Conservation (phyloP, 495 filamentous ascomycete genomes). For the Hypoxylon trugodes region DNA sequence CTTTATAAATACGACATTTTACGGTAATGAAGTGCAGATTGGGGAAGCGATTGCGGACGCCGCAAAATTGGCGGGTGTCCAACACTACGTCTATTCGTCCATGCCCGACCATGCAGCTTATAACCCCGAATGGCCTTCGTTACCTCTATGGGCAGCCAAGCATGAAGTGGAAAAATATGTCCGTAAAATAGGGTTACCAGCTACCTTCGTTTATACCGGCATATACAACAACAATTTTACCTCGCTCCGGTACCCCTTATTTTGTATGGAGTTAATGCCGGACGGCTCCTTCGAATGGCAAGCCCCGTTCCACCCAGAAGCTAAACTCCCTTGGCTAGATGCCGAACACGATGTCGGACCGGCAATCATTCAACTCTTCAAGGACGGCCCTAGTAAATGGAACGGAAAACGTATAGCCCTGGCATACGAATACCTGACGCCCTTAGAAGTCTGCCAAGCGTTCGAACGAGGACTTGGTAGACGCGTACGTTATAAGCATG, state of each 20-base stretch:
- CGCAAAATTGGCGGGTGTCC: constrained; percentile 82
- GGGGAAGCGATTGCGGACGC: constrained; percentile 88
- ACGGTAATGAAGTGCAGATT: constrained; percentile 91
- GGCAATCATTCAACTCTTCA: constrained; percentile 94
- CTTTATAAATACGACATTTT: constrained; percentile 98
- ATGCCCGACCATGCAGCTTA: constrained; percentile 95
- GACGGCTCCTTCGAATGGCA: constrained; percentile 93
- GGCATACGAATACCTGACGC: constrained; percentile 90
- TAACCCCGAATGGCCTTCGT: constrained; percentile 70
- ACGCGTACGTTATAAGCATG: constrained; percentile 77
- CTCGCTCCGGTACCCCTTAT: constrained; percentile 87
- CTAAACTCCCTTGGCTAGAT: constrained; percentile 93
- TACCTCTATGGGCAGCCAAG: constrained; percentile 93
- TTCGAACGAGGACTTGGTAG: constrained; percentile 82
- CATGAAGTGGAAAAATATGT: constrained; percentile 91
- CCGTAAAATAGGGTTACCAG: constrained; percentile 79
- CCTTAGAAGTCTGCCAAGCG: constrained; percentile 77
- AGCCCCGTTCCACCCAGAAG: constrained; percentile 90
- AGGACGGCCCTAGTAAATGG: constrained; percentile 90
- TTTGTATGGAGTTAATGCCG: constrained; percentile 85
- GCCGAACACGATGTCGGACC: constrained; percentile 97
- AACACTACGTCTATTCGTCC: constrained; percentile 93
- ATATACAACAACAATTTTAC: constrained; percentile 99
- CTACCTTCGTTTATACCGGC: constrained; percentile 93
- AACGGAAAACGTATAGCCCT: constrained; percentile 89